These are phyloP conservation scores for Cladosporium sp. DNA, from an alignment of 2,329 filamentous ascomycete species.

Conservation along the genomic window DNA sequence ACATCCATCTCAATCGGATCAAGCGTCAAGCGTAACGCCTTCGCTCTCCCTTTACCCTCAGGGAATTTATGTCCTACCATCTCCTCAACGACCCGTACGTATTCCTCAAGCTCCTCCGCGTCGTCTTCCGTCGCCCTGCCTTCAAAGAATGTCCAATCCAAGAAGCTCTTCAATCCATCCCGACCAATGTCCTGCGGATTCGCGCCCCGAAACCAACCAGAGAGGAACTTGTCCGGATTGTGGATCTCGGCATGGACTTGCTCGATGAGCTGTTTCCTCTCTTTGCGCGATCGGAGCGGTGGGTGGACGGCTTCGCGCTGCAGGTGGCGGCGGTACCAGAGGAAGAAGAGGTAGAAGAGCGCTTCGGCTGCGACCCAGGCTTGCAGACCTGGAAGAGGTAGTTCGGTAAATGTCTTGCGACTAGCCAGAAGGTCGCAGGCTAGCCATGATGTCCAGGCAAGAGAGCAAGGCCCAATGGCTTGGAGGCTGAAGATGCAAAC, in stretches of 20 bases:
- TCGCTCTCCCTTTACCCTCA: slow-evolving; percentile 58
- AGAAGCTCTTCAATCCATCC: slow-evolving; percentile 70
- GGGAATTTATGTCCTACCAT: slow-evolving; percentile 55
- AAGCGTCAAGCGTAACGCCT: slow-evolving; percentile 64
- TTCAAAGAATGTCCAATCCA: slow-evolving; percentile 66
- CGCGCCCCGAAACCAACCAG: slow-evolving; percentile 67
- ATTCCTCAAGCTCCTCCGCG: slow-evolving; percentile 46
- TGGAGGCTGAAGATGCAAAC: slow-evolving; percentile 27
- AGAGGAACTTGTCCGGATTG: slow-evolving; percentile 59
- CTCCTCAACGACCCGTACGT: slow-evolving; percentile 56
- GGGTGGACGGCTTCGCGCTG: slow-evolving; percentile 57
- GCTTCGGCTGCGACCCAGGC: slow-evolving; percentile 53
- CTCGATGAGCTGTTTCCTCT: slow-evolving; percentile 59
- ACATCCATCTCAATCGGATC: slow-evolving; percentile 54
- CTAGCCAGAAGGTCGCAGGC: neutral
- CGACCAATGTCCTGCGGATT: slow-evolving; percentile 58
- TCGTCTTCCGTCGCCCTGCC: slow-evolving; percentile 64
- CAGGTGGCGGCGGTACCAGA: slow-evolving; percentile 55
- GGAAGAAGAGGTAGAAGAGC: slow-evolving; percentile 58
- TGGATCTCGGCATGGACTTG: slow-evolving; percentile 58
- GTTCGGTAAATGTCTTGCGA: slow-evolving; percentile 12
- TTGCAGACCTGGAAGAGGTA: slow-evolving; percentile 39
- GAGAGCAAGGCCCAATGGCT: slow-evolving; percentile 27
- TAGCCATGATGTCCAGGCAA: slow-evolving; percentile 29
- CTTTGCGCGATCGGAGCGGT: slow-evolving; percentile 45